A percentile compares a stretch with the other conserved stretches of the same genome.
Evolutionary conservation across 1,284 basidiomycete species (phyloP).

Genomic region (Pascua guehoae): DNA sequence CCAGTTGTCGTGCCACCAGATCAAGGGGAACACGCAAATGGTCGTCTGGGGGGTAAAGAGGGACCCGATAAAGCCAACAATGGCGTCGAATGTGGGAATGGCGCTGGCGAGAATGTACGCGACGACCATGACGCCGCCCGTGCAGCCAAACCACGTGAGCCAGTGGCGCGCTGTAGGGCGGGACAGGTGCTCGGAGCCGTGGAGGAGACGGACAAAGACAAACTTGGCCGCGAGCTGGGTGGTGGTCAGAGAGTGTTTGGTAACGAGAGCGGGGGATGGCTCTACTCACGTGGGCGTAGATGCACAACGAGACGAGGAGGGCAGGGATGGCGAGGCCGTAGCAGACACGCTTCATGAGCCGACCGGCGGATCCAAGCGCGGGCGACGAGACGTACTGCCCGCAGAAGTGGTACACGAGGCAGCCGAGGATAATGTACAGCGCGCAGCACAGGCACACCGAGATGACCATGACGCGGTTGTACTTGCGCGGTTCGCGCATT

Average conservation of each 20-base stretch:
- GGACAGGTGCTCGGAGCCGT: slow-evolving; percentile 28
- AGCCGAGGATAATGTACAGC: slow-evolving; percentile 32
- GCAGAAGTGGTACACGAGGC: slow-evolving; percentile 32
- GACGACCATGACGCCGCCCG: not conserved
- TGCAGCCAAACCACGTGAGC: slow-evolving; percentile 27
- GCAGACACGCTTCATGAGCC: slow-evolving; percentile 44
- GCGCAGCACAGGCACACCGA: slow-evolving; percentile 36
- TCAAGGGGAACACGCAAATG: slow-evolving; percentile 8
- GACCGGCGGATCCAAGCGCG: slow-evolving; percentile 45
- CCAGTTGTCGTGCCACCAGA: slow-evolving; percentile 16
- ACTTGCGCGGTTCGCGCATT: slow-evolving; percentile 34
- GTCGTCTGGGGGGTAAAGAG: slow-evolving; percentile 11
- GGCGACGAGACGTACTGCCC: slow-evolving; percentile 45
- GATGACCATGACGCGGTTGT: slow-evolving; percentile 27
- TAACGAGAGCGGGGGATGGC: not conserved
- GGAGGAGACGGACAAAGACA: slow-evolving; percentile 31
- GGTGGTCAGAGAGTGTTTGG: slow-evolving; percentile 4
- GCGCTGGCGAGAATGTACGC: slow-evolving; percentile 10
- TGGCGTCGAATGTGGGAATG: slow-evolving; percentile 20
- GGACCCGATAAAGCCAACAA: slow-evolving; percentile 33
- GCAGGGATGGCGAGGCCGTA: slow-evolving; percentile 49
- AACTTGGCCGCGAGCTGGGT: slow-evolving; percentile 30
- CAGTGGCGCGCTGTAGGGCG: slow-evolving; percentile 28
- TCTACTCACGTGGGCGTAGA: slow-evolving; percentile 18
- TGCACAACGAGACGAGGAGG: slow-evolving; percentile 23